These are phyloP conservation scores for Begonia peltatifolia DNA, from an alignment of 306 rosid genomes.

Conservation along the genomic window DNA sequence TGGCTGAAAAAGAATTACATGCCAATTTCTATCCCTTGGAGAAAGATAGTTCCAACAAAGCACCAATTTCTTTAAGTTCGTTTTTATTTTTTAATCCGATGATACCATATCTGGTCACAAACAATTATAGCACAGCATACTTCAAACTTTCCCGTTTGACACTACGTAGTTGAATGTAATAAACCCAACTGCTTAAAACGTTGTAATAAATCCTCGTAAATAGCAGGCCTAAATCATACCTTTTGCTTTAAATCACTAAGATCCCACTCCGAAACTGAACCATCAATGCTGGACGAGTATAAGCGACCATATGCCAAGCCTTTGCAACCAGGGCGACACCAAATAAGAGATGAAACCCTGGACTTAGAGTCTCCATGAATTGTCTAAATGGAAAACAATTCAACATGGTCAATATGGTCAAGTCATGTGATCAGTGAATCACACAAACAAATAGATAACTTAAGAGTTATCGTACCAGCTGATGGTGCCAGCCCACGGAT, in stretches of 20 bases:
- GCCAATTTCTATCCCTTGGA: no score
- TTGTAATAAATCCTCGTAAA: not conserved
- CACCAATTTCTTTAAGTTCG: not conserved
- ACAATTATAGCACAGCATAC: not conserved
- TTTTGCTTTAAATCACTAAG: constrained; percentile 57
- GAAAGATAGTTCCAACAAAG: no score
- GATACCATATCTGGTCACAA: not conserved
- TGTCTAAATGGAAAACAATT: constrained; percentile 25
- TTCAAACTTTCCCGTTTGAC: not conserved
- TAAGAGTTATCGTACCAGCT: constrained; percentile 33
- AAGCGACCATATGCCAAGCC: constrained; percentile 52
- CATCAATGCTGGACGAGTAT: constrained; percentile 69
- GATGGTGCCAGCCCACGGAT: constrained; percentile 95
- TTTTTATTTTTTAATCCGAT: not conserved
- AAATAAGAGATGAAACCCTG: constrained; percentile 62
- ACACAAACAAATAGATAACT: not conserved
- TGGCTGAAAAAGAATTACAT: no score
- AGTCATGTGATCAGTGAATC: not conserved
- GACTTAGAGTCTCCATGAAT: constrained; percentile 59
- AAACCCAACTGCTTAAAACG: not conserved
- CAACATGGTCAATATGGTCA: constrained; percentile 1
- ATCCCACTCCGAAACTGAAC: constrained; percentile 78
- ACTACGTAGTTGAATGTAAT: not conserved
- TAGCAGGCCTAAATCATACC: constrained; percentile 25
- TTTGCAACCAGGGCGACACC: constrained; percentile 50